Evolutionary conservation across 495 filamentous ascomycete genomes (phyloP), one percentile per base, ranked within the genome.

Genomic region (Aspergillus bridgeri): DNA sequence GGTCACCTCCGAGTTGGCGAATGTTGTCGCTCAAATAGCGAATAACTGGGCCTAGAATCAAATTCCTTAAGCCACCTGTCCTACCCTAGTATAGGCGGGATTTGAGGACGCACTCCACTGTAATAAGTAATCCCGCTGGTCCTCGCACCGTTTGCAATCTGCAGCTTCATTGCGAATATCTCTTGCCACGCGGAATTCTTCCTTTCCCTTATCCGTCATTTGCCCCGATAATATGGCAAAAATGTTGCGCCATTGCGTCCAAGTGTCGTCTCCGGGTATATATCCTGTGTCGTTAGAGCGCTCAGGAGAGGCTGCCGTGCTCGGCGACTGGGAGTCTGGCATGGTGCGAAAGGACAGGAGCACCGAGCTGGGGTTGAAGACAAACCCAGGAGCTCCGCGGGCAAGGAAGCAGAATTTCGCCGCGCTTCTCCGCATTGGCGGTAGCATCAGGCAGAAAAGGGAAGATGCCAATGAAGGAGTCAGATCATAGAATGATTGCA

Each of bases 11-110:
- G 21, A 97, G 80, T 58, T 87, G 83, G 45, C 72, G 70, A 54
- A 96, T 86, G 63, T 90, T 91, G 59, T 91, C 83, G 43, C 80
- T 79, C 72, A 98, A 72, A 80, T 92, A 98, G 29, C 87, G 86
- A 54, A 98, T 83, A 46, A 88, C 86, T 18, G 94, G 94, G 59
- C 89, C 85, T 74, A 59, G 15, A 53, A 13, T 22, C 42, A 6
- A 23, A 18, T 23, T 23, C n/a, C 27, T 15, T 65, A 44, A 65
- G 60, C 27, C 15, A 33, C 33, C 20, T 48, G 18, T 15, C 22
- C 3, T 3, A 5, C 6, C 3, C 6, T 44, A 20, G 5, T 15
- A 29, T 22, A 43, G 19, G 6, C 19, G 29, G 11, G 21, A 6
- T 11, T 19, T 29, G 20, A 19, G 20, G 48, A 18, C 24, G 13